phyloP scores from a whole-genome alignment of 2,329 filamentous ascomycete species.

The Xylariaceae sp. region DNA sequence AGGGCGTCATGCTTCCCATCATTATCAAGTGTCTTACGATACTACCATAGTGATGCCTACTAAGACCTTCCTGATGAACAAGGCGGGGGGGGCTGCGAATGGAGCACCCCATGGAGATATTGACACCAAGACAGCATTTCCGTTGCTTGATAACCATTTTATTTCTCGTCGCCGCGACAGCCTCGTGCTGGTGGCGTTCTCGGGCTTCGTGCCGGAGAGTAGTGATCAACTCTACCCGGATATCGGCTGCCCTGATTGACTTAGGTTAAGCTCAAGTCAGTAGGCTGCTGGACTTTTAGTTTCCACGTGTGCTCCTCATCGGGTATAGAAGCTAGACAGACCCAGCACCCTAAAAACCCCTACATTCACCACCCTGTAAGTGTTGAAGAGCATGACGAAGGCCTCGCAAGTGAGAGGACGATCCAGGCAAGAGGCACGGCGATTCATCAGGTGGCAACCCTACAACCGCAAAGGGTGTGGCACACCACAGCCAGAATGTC shows the following conservation, averaged over 20 bases:
- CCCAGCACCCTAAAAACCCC: too few relatives aligned
- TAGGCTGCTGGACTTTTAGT: too few relatives aligned
- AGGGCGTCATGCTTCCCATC: conserved; percentile 9
- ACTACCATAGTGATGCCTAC: conserved; percentile 17
- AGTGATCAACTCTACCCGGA: not conserved
- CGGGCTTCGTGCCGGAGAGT: not conserved
- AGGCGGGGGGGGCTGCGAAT: conserved; percentile 19
- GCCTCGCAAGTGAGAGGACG: too few relatives aligned
- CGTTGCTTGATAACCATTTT: conserved; percentile 7
- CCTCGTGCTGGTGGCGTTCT: conserved; percentile 14
- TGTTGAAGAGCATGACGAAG: too few relatives aligned
- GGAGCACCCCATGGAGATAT: conserved; percentile 11
- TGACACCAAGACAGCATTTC: not conserved
- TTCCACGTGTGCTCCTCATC: too few relatives aligned
- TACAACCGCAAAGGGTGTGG: too few relatives aligned
- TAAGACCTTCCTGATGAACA: conserved; percentile 9
- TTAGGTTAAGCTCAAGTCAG: too few relatives aligned
- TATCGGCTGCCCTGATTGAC: conserved; percentile 2
- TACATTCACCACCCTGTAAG: too few relatives aligned
- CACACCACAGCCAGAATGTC: too few relatives aligned
- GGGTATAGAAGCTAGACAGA: too few relatives aligned
- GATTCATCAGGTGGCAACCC: conserved; percentile 25
- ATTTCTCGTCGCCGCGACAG: conserved; percentile 11
- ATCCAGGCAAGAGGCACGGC: conserved; percentile 16
- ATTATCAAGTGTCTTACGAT: conserved; percentile 12